Evolutionary conservation across 1,139 yeast species (phyloP).

Genomic region (Arxiozyma bovina): DNA sequence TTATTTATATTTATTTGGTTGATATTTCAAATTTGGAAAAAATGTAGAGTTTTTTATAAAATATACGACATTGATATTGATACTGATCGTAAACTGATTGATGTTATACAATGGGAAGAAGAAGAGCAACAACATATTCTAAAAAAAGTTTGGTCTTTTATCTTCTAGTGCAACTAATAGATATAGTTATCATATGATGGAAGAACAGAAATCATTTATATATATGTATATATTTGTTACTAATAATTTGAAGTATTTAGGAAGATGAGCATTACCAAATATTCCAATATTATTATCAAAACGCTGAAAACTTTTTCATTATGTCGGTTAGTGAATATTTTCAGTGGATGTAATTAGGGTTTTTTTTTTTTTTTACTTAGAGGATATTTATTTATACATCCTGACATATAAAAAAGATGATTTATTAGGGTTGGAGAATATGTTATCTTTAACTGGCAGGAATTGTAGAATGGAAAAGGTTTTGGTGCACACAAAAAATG

Average conservation of each 20-base stretch:
- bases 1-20: slow-evolving; percentile 46
- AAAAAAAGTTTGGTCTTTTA: slow-evolving; percentile 36
- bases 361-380: no score
- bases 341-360: no score
- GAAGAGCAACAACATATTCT: slow-evolving; percentile 34
- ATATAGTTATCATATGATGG: background rate
- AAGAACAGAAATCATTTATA: no score
- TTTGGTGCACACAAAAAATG: no score
- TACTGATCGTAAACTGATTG: slow-evolving; percentile 50
- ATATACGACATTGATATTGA: slow-evolving; percentile 54
- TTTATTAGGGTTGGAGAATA: no score
- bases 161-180: slow-evolving; percentile 9
- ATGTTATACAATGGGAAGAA: slow-evolving; percentile 45
- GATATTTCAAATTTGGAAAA: slow-evolving; percentile 42
- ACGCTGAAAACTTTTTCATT: background rate
- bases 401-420: no score
- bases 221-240: background rate
- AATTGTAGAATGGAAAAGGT: no score
- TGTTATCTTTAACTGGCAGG: no score
- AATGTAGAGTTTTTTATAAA: slow-evolving; percentile 34
- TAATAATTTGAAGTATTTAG: no score
- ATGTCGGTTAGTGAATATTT: no score
- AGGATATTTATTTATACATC: no score
- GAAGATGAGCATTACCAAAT: background rate
- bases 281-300: no score